A percentile compares a stretch with the other conserved stretches of the same genome.
phyloP scores from a whole-genome alignment of 176 grass and related monocot species.

The Alloteropsis semialata region DNA sequence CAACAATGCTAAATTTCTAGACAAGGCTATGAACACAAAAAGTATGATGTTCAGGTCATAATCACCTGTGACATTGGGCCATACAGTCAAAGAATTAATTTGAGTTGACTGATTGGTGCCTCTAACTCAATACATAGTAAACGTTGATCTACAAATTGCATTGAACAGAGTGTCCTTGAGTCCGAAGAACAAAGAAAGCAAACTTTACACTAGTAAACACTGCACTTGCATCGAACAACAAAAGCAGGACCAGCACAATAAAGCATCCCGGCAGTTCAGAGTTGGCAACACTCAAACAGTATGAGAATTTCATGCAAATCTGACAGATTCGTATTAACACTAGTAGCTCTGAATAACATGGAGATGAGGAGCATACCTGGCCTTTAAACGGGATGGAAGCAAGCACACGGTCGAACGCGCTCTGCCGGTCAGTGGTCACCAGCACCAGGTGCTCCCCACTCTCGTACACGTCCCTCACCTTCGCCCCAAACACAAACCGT shows the following conservation, averaged over 20 bases:
- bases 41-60: not conserved
- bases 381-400: constrained; percentile 98
- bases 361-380: constrained; percentile 47
- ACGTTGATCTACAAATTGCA: not conserved
- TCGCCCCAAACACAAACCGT: not conserved
- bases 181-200: not conserved
- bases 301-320: not conserved
- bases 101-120: not conserved
- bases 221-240: not conserved
- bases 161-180: not conserved
- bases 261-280: not conserved
- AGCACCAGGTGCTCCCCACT: constrained; percentile 77
- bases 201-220: not conserved
- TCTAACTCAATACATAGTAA: not conserved
- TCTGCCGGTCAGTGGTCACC: constrained; percentile 95
- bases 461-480: constrained; percentile 97
- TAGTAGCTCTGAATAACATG: not conserved
- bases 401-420: constrained; percentile 88
- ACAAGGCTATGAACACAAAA: not conserved
- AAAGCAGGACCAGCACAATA: not conserved
- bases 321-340: not conserved
- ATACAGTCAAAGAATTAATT: not conserved
- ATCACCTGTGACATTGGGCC: not conserved
- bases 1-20: not conserved
- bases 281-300: not conserved